These are phyloP conservation scores for Dryas integrifolia DNA, from an alignment of 331 rosid species.

Conservation along the genomic window DNA sequence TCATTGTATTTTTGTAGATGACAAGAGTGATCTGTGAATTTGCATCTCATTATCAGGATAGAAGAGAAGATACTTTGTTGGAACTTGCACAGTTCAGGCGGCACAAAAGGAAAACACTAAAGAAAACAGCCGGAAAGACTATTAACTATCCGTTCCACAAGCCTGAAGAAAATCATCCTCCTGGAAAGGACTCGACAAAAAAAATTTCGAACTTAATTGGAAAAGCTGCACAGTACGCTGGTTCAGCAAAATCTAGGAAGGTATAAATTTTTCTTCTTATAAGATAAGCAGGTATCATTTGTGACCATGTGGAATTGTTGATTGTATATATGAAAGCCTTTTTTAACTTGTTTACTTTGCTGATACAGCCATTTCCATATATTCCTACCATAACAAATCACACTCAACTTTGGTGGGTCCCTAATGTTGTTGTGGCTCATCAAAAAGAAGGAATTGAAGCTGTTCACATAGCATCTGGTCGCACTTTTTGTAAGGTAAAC, in stretches of 20 bases:
- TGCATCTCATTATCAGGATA: constrained; percentile 57
- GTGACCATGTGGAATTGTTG: constrained; percentile 20
- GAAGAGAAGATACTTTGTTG: constrained; percentile 91
- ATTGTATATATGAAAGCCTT: background rate
- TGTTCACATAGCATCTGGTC: constrained; percentile 87
- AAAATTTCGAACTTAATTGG: constrained; percentile 91
- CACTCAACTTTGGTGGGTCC: constrained; percentile 99
- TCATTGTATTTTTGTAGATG: background rate
- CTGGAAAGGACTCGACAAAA: constrained; percentile 89
- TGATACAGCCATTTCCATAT: constrained; percentile 72
- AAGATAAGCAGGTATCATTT: constrained; percentile 55
- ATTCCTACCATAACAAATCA: constrained; percentile 96
- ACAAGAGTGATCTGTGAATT: background rate
- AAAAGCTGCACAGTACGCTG: constrained; percentile 80
- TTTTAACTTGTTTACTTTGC: constrained; percentile 24
- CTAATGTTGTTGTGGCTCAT: constrained; percentile 98
- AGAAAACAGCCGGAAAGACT: constrained; percentile 71
- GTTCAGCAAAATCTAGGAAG: constrained; percentile 81
- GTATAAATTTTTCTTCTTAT: constrained; percentile 24
- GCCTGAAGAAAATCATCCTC: constrained; percentile 95
- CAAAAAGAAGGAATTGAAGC: constrained; percentile 96
- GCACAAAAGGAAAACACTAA: constrained; percentile 84
- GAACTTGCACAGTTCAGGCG: constrained; percentile 75
- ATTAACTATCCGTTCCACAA: constrained; percentile 67
- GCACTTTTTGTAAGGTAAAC: constrained; percentile 83